Percentiles rank a stretch among this genome's conserved stretches.
These are phyloP conservation scores for Diaporthe sp. DNA, from an alignment of 2,329 filamentous ascomycete species.

Conservation along the genomic window DNA sequence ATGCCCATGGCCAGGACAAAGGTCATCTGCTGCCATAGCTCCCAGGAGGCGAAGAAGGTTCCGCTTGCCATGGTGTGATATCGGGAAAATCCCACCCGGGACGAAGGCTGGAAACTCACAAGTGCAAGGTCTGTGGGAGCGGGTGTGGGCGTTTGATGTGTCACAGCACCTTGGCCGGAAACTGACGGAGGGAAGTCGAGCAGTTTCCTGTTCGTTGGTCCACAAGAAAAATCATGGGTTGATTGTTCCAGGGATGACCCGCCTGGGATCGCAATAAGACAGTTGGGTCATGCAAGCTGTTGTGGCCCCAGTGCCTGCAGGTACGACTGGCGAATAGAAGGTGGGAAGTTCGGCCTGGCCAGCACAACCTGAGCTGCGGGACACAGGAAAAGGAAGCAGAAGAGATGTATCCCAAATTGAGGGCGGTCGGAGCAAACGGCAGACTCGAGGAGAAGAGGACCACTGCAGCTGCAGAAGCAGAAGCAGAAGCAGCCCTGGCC, in stretches of 20 bases:
- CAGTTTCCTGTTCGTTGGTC: neutral
- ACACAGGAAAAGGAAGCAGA: conserved; percentile 1
- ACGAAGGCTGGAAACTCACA: neutral
- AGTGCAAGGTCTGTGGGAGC: neutral
- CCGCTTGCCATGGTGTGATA: conserved; percentile 47
- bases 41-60: conserved; percentile 76
- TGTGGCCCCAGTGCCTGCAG: conserved; percentile 29
- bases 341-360: neutral
- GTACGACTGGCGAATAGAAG: conserved; percentile 32
- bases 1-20: conserved; percentile 83
- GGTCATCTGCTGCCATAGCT: conserved; percentile 89
- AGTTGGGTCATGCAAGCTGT: conserved; percentile 14
- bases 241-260: neutral
- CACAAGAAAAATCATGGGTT: neutral
- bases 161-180: neutral
- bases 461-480: neutral
- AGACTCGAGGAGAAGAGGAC: neutral
- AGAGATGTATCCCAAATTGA: neutral
- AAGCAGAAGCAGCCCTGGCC: neutral
- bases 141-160: conserved; percentile 9
- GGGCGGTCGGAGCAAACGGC: neutral
- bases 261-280: neutral
- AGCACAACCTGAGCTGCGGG: neutral
- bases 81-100: neutral
- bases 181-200: neutral